Evolutionary conservation across 495 filamentous ascomycete genomes (phyloP).

Genomic region (Podospora pseudopauciseta): DNA sequence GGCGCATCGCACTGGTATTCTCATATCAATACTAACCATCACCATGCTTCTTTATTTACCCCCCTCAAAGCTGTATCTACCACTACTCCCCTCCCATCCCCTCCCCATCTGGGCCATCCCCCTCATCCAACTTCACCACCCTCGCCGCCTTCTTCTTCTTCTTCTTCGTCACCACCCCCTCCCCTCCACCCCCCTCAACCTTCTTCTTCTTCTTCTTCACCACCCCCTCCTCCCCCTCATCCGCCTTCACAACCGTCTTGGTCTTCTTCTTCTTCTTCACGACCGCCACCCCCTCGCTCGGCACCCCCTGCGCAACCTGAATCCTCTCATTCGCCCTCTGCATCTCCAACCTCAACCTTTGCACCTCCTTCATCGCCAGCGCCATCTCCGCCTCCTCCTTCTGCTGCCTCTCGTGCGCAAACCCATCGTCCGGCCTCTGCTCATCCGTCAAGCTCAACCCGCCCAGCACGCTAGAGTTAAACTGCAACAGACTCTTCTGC

Average conservation of each 20-base stretch:
- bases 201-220: conserved; percentile 54
- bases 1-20: background rate
- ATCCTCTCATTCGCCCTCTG: conserved; percentile 83
- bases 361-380: conserved; percentile 79
- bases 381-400: conserved; percentile 79
- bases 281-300: conserved; percentile 68
- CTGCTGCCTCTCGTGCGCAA: conserved; percentile 52
- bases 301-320: conserved; percentile 62
- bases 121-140: conserved; percentile 27
- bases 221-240: conserved; percentile 31
- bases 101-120: background rate
- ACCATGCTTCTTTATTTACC: background rate
- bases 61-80: background rate
- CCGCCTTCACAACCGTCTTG: conserved; percentile 42
- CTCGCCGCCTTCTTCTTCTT: conserved; percentile 50
- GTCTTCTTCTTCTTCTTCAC: conserved; percentile 71
- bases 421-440: conserved; percentile 31
- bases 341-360: conserved; percentile 82
- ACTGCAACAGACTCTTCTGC: conserved; percentile 60
- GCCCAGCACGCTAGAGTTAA: conserved; percentile 78
- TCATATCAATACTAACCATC: background rate
- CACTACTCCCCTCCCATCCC: background rate
- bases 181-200: conserved; percentile 21
- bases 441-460: conserved; percentile 56
- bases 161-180: conserved; percentile 44